Conservation (phyloP, 768 basidiomycete species). For the Tricholoma terreum region DNA sequence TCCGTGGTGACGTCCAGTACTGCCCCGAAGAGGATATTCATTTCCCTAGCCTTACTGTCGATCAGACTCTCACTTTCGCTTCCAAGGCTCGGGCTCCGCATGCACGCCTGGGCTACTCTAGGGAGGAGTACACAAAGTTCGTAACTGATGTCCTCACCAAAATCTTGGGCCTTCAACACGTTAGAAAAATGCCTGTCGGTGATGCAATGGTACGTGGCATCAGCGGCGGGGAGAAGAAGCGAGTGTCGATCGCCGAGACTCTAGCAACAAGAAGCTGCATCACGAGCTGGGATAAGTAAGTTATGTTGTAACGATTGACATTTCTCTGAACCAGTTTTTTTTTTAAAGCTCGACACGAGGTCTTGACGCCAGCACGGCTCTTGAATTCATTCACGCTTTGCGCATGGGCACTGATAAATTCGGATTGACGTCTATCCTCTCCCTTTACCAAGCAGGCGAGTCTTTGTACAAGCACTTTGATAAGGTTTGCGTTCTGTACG, state of each 20-base stretch:
- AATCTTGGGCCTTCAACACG: constrained; percentile 75
- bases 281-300: constrained; percentile 81
- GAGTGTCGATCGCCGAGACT: constrained; percentile 70
- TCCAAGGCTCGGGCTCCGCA: constrained; percentile 66
- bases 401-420: constrained; percentile 60
- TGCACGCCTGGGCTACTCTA: constrained; percentile 42
- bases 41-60: constrained; percentile 80
- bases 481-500: constrained; percentile 75
- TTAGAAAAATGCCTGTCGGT: constrained; percentile 69
- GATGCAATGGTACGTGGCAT: constrained; percentile 70
- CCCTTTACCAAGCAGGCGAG: constrained; percentile 84
- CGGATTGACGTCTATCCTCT: constrained; percentile 60
- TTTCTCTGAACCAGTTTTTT: constrained; percentile 9
- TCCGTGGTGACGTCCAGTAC: constrained; percentile 78
- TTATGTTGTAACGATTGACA: not conserved
- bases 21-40: constrained; percentile 85
- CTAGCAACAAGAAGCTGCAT: constrained; percentile 58
- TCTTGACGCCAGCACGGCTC: constrained; percentile 65
- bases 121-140: constrained; percentile 41
- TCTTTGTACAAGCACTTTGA: constrained; percentile 59
- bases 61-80: constrained; percentile 70
- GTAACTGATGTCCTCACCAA: constrained; percentile 57
- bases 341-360: constrained; percentile 56
- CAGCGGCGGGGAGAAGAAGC: constrained; percentile 73
- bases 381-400: constrained; percentile 64